These are phyloP conservation scores for Gomphus bonarii DNA, from an alignment of 1,284 basidiomycete genomes.

Conservation along the genomic window DNA sequence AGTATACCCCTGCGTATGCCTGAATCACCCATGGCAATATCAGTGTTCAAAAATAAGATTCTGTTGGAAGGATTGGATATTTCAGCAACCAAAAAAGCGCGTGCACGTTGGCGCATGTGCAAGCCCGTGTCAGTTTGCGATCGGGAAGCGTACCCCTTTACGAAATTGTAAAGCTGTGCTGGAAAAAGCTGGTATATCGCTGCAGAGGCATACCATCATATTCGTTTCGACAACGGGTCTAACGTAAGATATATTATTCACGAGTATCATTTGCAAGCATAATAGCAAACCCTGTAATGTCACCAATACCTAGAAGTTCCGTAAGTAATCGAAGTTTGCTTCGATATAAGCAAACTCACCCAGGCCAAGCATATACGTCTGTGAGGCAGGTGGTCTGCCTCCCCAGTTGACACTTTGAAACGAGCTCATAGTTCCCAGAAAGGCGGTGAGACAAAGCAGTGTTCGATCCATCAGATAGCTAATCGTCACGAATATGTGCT, in stretches of 20 bases:
- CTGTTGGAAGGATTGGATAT: conserved; percentile 42
- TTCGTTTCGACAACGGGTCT: conserved; percentile 72
- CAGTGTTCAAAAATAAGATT: conserved; percentile 66
- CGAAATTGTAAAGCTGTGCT: not conserved
- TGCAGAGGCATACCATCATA: conserved; percentile 45
- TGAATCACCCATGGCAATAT: conserved; percentile 74
- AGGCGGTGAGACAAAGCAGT: conserved; percentile 5
- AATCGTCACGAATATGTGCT: not conserved
- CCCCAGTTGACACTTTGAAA: conserved; percentile 1
- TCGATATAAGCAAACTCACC: conserved; percentile 27
- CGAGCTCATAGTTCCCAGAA: not conserved
- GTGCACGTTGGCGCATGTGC: conserved; percentile 70
- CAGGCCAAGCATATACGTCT: conserved; percentile 43
- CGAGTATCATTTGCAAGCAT: not conserved
- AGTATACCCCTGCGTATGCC: conserved; percentile 67
- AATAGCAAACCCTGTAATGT: conserved; percentile 60
- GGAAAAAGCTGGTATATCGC: not conserved
- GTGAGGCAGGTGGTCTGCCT: not conserved
- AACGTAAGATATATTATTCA: conserved; percentile 5
- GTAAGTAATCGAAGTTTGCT: not conserved
- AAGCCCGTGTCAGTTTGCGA: conserved; percentile 67
- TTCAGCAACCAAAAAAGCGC: conserved; percentile 70
- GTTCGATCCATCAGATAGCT: conserved; percentile 6
- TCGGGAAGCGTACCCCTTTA: conserved; percentile 62
- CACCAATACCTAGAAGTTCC: conserved; percentile 48